Evolutionary conservation across 129 eudicot species (phyloP).

Genomic region (Calendula officinalis): DNA sequence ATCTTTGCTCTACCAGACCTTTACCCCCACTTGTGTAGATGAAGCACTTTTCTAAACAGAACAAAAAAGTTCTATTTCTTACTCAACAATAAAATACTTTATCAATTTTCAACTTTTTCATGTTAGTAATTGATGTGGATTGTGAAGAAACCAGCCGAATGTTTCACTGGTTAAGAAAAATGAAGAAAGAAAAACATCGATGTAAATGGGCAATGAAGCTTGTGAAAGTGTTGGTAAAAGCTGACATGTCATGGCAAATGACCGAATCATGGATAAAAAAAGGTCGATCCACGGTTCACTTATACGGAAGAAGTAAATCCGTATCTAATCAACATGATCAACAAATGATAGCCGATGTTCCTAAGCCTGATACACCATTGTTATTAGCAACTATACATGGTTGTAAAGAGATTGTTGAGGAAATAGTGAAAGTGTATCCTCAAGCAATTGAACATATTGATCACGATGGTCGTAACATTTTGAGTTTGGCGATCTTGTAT

Average conservation of each 20-base stretch:
- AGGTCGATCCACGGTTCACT: conserved; percentile 8
- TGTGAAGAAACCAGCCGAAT: not conserved
- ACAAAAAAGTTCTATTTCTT: too few species aligned
- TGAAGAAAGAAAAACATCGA: conserved; percentile 5
- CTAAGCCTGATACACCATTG: conserved; percentile 26
- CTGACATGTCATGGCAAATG: conserved; percentile 31
- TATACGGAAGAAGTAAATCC: not conserved
- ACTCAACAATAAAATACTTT: not conserved
- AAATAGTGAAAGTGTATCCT: conserved; percentile 28
- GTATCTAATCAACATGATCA: not conserved
- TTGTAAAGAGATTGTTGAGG: conserved; percentile 30
- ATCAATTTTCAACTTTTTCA: not conserved
- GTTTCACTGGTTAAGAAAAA: conserved; percentile 13
- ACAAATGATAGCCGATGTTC: not conserved
- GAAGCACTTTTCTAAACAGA: too few species aligned
- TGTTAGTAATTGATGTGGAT: conserved; percentile 7
- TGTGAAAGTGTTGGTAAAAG: conserved; percentile 30
- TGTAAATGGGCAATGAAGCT: conserved; percentile 26
- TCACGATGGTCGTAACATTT: conserved; percentile 23
- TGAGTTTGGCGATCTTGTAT: conserved; percentile 28
- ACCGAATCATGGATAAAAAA: conserved; percentile 2
- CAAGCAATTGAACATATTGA: conserved; percentile 31
- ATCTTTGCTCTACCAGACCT: too few species aligned
- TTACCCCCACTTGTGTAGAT: too few species aligned
- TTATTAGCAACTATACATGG: conserved; percentile 32